phyloP scores from a whole-genome alignment of 1,284 basidiomycete species.

The Vanrija pseudolonga region DNA sequence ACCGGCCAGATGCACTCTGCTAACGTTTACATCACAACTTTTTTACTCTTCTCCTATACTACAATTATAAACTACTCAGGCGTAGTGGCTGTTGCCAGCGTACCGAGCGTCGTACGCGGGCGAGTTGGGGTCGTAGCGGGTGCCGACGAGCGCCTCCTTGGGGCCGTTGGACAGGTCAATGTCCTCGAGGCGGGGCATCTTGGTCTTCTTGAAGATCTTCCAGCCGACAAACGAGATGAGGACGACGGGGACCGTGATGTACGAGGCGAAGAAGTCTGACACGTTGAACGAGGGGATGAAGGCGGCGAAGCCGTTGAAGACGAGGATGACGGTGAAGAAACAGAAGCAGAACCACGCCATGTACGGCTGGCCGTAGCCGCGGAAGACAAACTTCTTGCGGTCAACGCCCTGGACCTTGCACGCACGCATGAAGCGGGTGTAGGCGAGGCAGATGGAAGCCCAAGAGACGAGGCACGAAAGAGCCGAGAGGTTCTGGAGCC shows the following conservation, averaged over 20 bases:
- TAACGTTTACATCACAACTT: too few species aligned
- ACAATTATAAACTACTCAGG: too few species aligned
- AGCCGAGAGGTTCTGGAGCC: conserved; percentile 62
- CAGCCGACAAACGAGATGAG: conserved; percentile 12
- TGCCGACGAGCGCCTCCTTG: conserved; percentile 6
- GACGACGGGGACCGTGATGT: conserved; percentile 24
- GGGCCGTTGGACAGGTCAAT: conserved; percentile 64
- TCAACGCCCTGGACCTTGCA: not conserved
- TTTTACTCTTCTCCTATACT: too few species aligned
- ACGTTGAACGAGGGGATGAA: conserved; percentile 11
- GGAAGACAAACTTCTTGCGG: not conserved
- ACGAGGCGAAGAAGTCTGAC: conserved; percentile 20
- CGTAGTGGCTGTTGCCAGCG: too few species aligned
- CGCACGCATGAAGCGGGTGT: not conserved
- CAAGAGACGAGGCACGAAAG: conserved; percentile 61
- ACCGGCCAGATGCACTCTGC: too few species aligned
- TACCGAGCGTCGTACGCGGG: too few species aligned
- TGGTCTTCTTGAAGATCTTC: conserved; percentile 9
- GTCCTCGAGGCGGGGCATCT: conserved; percentile 52
- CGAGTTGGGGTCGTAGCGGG: conserved; percentile 8
- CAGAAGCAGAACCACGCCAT: not conserved
- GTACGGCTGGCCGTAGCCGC: not conserved
- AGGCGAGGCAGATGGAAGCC: conserved; percentile 62
- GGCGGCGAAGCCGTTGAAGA: not conserved
- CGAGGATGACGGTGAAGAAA: not conserved